A percentile compares a stretch with the other conserved stretches of the same genome.
phyloP scores from a whole-genome alignment of 129 eudicot genomes.

The Flaveria brownii region DNA sequence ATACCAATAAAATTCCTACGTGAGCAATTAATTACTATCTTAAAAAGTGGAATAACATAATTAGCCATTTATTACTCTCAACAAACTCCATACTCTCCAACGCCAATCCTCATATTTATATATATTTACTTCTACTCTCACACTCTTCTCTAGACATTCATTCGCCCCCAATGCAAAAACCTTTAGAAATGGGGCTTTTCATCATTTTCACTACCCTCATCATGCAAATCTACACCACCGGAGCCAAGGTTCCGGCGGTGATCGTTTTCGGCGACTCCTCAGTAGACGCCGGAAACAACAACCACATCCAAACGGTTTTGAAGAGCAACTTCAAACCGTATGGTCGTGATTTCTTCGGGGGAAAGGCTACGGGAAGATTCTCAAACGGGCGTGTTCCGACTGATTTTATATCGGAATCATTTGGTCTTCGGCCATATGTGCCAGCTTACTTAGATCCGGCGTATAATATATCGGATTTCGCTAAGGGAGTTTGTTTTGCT shows the following conservation, averaged over 20 bases:
- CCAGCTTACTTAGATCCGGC: conserved; percentile 83
- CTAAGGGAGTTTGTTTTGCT: conserved; percentile 72
- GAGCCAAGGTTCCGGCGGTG: conserved; percentile 61
- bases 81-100: conserved; percentile 31
- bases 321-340: conserved; percentile 78
- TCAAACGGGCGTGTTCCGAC: conserved; percentile 76
- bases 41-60: conserved; percentile 11
- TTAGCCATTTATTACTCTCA: conserved; percentile 28
- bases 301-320: conserved; percentile 55
- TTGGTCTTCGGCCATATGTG: conserved; percentile 58
- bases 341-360: conserved; percentile 74
- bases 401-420: conserved; percentile 71
- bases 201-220: conserved; percentile 18
- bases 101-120: conserved; percentile 36
- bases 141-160: conserved; percentile 30
- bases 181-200: conserved; percentile 19
- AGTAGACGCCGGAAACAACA: conserved; percentile 84
- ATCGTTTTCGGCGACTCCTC: conserved; percentile 88
- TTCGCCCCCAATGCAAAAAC: neutral
- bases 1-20: neutral
- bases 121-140: conserved; percentile 19
- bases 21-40: conserved; percentile 20
- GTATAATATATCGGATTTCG: conserved; percentile 63
- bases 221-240: conserved; percentile 27
- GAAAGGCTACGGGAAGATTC: conserved; percentile 75